Conservation (phyloP, 148 eudicot species). For the Fagopyrum tataricum region DNA sequence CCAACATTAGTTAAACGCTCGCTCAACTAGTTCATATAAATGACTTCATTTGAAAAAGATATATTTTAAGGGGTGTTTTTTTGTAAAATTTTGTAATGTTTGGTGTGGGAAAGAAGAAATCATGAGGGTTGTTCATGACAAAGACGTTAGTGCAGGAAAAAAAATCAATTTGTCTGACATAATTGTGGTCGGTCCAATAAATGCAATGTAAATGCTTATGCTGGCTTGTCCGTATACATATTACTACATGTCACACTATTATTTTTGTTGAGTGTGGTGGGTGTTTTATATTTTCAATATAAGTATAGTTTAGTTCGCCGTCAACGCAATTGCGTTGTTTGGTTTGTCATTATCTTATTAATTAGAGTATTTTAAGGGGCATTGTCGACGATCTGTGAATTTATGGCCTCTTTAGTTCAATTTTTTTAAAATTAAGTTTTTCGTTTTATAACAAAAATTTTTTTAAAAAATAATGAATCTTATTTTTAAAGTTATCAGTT, state of each 20-base stretch:
- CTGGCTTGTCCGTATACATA: not conserved
- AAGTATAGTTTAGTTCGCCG: not conserved
- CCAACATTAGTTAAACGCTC: too few relatives aligned
- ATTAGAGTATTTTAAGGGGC: too few relatives aligned
- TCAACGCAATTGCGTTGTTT: not conserved
- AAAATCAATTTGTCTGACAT: conserved; percentile 7
- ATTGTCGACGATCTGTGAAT: too few relatives aligned
- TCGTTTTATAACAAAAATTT: not conserved
- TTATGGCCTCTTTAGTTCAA: too few relatives aligned
- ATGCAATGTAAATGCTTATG: not conserved
- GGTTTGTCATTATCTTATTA: not conserved
- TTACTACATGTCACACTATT: not conserved
- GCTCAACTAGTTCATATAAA: too few relatives aligned
- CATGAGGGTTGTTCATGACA: not conserved
- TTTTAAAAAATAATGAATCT: too few relatives aligned
- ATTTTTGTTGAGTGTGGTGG: not conserved
- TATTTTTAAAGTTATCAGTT: too few relatives aligned
- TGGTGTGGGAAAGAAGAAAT: not conserved
- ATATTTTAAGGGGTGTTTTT: too few relatives aligned
- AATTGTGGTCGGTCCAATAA: conserved; percentile 9
- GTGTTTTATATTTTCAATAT: not conserved
- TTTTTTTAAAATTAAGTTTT: too few relatives aligned
- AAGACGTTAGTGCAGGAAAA: conserved; percentile 9
- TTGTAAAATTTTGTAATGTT: too few relatives aligned
- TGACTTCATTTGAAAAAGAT: too few relatives aligned